phyloP scores from a whole-genome alignment of 2,329 filamentous ascomycete species.

The Beauveria medogensis region DNA sequence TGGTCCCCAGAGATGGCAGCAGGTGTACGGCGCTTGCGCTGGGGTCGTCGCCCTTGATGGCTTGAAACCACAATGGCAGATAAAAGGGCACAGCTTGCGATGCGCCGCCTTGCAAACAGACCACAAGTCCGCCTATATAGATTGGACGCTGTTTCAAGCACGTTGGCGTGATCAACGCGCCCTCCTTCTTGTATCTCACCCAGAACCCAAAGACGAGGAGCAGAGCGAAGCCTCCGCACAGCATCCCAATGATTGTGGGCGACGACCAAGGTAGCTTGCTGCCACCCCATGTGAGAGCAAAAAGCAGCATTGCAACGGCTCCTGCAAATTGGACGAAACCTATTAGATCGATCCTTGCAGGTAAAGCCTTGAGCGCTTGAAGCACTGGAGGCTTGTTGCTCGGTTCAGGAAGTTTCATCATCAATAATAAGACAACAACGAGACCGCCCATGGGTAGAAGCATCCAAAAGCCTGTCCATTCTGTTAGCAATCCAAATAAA shows the following conservation, averaged over 20 bases:
- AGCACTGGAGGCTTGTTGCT: neutral
- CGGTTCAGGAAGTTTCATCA: too few relatives aligned
- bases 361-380: neutral
- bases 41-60: neutral
- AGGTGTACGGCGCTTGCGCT: neutral
- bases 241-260: neutral
- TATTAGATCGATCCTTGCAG: neutral
- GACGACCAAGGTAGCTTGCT: neutral
- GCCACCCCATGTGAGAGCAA: neutral
- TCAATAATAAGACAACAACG: neutral
- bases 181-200: neutral
- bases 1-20: neutral
- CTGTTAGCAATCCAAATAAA: too few relatives aligned
- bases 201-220: neutral
- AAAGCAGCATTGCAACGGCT: neutral
- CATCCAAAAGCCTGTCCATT: slow-evolving; percentile 6
- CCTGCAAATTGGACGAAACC: neutral
- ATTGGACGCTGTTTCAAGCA: neutral
- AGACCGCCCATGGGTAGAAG: neutral
- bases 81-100: neutral
- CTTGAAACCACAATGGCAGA: neutral
- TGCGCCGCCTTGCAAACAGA: neutral
- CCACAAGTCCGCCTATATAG: neutral
- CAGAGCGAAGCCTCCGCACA: neutral
- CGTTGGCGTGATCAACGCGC: neutral